Evolutionary conservation across 345 rosid species (phyloP), one percentile per base, ranked within the genome.

Genomic region (Linum lewisii): DNA sequence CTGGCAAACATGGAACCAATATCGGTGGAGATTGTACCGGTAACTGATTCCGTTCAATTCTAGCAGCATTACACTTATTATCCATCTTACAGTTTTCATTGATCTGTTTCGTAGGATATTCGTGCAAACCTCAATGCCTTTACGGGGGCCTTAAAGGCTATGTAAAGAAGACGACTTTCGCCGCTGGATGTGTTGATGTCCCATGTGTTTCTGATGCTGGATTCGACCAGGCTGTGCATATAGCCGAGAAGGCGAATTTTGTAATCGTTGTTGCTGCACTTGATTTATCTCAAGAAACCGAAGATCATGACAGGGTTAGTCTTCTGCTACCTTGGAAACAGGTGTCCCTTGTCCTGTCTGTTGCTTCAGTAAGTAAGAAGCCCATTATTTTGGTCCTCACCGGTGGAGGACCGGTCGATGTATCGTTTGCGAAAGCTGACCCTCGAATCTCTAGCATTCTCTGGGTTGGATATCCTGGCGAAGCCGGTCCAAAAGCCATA

Each of bases 381-480:
- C 96, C 93, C 0, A 66, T 88, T 63, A 72, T 92, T 81, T 81
- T 92, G 50, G 91, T 92, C 69, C 88, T 92, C 45, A 86, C 93
- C 9, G 96, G 98, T 42, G 98, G 98, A 20, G 98, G 96, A 56
- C 93, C 98, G 53, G 68, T 92, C 57, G 98, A 92, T 70, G 84
- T 92, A 20, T 71, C 89, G 15, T 86, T 88, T 24, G 95, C 95
- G 51, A 65, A 88, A 74, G 63, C 47, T 32, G 73, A 84, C 66
- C 82, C 83, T 5, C 66, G 61, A 47, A 60, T 92, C 21, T 79
- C 90, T 13, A 75, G 96, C 80, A 86, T 92, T 68, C 58, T 88
- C 54, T 92, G 97, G 98, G 82, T 83, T 59, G 96, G 95, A 16
- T 88, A 92, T 66, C 98, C 95, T 55, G 95, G 96, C 38, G 96